Base-by-base conservation (phyloP, 768 basidiomycete species). In the Tylopilus plumbeoviolaceoides region DNA sequence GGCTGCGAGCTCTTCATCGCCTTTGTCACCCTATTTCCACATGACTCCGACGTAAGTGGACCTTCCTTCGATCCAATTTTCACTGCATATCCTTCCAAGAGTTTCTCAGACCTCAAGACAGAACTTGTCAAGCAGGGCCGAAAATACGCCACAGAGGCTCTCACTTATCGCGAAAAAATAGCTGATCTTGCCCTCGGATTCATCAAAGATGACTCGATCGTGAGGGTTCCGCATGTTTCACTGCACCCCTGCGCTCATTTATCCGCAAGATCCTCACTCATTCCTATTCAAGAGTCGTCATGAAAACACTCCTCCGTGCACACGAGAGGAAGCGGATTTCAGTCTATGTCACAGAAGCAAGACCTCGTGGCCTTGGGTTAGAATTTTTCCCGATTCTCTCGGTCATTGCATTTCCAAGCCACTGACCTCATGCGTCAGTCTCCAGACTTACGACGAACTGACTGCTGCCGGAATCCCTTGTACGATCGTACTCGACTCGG, bases 291-390 rank as follows among this genome's bases (percentile, higher is more conserved):
- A 80, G 97, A 63, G 94, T 98, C 42, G 95, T 99, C 50, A 87
- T 95, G 75, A 85, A 92, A 71, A 89, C 95, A 33, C 79, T 99
- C 48, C 78, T 98, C 43, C 82, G 87, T 52, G 95, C 97, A 17
- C 92, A 95, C 69, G 78, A 86, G 64, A 83, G 81, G 68, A 98
- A 98, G 75, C 82, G 95, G 51, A 91, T 98, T 70, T 92, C 91
- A 63, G 95, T 99, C 36, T 98, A 93, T 70, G 95, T 99, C 53
- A 98, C 95, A 60, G 92, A 98, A 83, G 91, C 91, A 31, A 82
- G 91, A 58, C 94, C 95, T 69, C 83, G 82, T 67, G 90, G 88
- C 63, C 78, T 89, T 60, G 91, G 94, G 92, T 91, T 67, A 63
- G 84, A 75, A 48, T 53, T 57, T 46, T 45, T 40, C 50, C 48